Evolutionary conservation across 352 stramenopile species (phyloP), one percentile per base, ranked within the genome.

Genomic region (Pelagophyceae sp.): DNA sequence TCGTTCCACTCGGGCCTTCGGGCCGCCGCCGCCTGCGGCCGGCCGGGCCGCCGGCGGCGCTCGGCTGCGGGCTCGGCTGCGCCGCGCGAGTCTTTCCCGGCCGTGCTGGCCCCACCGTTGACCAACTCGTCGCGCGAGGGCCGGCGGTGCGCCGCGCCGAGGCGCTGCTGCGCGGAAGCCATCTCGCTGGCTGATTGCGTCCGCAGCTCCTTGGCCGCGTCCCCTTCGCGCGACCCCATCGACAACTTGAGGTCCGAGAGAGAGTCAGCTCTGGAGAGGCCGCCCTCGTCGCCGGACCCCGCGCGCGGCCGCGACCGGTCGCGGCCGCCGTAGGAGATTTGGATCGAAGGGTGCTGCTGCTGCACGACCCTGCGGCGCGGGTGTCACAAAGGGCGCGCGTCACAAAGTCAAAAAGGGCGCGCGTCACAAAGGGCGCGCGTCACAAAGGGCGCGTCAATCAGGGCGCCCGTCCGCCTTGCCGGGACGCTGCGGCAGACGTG

Each of bases 201-300:
- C 15, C 61, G 61, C 15, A 71, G 31, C n/a, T n/a, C n/a, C 27
- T 31, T 27, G 20, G 2, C 35, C 33, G 25, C 20, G 35, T 6
- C 2, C 67, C 35, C 19, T 5, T 58, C 5, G 35, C 67, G 67
- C 67, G 67, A 58, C n/a, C 67, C 17, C 35, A 74, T 58, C 1
- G 67, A 74, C 2, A 58, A 23, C 38, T 74, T 74, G 35, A 74
- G 67, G 11, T 37, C 19, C 61, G 3, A 27, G n/a, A 71, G 31
- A 1, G 15, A 38, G 31, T 71, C 61, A 31, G 29, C 6, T 3
- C 29, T n/a, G 54, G 54, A 63, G 54, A 15, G 54, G 27, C 6
- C 15, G 54, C 11, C 2, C 54, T 54, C 54, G 11, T 63, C 54
- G 54, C 27, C 54, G 40, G 40, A 54, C 40, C 6, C 20, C 6